Conservation (phyloP, 2,329 filamentous ascomycete genomes). For the Fusarium sp. region DNA sequence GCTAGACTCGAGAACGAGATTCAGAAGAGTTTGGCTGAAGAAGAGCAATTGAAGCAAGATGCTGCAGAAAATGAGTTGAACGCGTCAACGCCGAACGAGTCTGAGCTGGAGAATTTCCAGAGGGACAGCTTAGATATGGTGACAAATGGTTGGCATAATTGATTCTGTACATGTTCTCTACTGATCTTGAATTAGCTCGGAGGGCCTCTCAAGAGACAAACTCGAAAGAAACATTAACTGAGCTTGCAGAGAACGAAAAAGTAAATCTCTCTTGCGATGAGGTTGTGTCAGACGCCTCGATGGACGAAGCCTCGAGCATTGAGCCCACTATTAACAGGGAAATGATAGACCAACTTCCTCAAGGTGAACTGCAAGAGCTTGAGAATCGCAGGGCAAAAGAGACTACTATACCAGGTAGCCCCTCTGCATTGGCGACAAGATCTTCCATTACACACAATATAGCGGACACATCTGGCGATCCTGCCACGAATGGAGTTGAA, state of each 20-base stretch:
- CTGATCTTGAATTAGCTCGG: constrained; percentile 32
- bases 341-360: background rate
- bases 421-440: background rate
- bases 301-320: constrained; percentile 11
- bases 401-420: background rate
- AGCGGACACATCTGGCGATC: background rate
- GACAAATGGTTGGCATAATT: background rate
- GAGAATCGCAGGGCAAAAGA: background rate
- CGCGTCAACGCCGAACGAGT: constrained; percentile 11
- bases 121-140: constrained; percentile 21
- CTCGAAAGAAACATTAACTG: background rate
- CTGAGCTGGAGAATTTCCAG: constrained; percentile 26
- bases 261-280: background rate
- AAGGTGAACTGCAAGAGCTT: background rate
- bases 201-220: background rate
- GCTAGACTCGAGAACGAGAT: constrained; percentile 61
- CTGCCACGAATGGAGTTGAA: background rate
- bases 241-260: background rate
- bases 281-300: constrained; percentile 8
- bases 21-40: constrained; percentile 50
- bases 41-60: constrained; percentile 48
- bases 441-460: background rate
- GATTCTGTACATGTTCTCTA: background rate
- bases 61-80: constrained; percentile 28
- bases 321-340: background rate